phyloP scores from a whole-genome alignment of 2,329 filamentous ascomycete genomes.

The Ambrosiella beaveri region DNA sequence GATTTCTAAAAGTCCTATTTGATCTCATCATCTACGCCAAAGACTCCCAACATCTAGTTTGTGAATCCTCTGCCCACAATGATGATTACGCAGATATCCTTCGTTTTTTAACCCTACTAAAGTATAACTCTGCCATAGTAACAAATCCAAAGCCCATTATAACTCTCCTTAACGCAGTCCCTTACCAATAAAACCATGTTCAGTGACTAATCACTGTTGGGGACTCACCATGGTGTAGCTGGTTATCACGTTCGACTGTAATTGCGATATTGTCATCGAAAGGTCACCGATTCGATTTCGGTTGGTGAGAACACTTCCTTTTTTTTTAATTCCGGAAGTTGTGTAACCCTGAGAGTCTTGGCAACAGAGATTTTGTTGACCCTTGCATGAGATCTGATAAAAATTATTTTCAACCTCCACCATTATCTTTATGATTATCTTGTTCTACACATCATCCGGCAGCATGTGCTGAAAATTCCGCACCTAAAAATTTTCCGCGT shows the following conservation, averaged over 20 bases:
- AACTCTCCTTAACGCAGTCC: not conserved
- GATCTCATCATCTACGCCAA: too few relatives aligned
- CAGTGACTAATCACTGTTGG: constrained; percentile 7
- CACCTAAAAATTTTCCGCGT: too few relatives aligned
- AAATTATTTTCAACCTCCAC: not conserved
- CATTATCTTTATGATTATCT: not conserved
- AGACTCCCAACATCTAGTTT: too few relatives aligned
- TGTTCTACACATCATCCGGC: not conserved
- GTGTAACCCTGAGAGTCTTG: not conserved
- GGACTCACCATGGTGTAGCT: constrained; percentile 11
- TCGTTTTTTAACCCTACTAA: not conserved
- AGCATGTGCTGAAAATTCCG: too few relatives aligned
- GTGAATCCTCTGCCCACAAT: too few relatives aligned
- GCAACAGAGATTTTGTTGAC: not conserved
- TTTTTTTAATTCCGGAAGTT: not conserved
- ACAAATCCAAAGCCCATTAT: not conserved
- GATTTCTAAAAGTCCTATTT: too few relatives aligned
- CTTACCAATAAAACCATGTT: constrained; percentile 1
- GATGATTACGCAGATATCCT: too few relatives aligned
- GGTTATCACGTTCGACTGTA: constrained; percentile 12
- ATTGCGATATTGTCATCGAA: constrained; percentile 10
- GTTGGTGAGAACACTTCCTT: constrained; percentile 9
- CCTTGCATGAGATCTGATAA: not conserved
- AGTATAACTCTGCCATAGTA: not conserved
- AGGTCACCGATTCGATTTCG: constrained; percentile 12